Conservation (phyloP, 139 green algal species). For the Closterium sp. region DNA sequence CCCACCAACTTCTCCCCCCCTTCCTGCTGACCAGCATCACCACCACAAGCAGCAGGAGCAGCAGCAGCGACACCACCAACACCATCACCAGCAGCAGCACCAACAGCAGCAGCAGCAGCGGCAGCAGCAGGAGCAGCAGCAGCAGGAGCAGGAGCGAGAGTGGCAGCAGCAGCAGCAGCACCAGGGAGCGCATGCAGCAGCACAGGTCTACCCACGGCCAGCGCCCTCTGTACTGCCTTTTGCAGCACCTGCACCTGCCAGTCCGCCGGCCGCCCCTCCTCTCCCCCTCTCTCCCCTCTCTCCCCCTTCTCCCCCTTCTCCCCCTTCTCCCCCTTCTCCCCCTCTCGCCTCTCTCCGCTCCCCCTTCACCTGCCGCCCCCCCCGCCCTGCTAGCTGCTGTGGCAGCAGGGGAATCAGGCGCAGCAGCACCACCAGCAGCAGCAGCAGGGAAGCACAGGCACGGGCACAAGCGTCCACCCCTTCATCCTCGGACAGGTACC, state of each 20-base stretch:
- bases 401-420: neutral
- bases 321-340: neutral
- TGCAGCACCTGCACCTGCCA: neutral
- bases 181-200: neutral
- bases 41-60: neutral
- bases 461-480: neutral
- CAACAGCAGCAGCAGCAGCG: neutral
- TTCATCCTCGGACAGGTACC: neutral
- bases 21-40: neutral
- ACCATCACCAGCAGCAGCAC: neutral
- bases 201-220: neutral
- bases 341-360: neutral
- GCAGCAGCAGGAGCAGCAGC: no score
- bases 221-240: neutral
- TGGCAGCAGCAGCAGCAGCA: neutral
- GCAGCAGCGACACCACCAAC: neutral
- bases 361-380: neutral
- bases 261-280: neutral
- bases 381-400: neutral
- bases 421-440: neutral
- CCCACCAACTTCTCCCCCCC: neutral
- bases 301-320: neutral
- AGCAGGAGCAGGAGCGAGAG: neutral
- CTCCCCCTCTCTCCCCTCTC: neutral
- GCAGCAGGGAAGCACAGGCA: neutral